These are phyloP conservation scores for Podila epigama DNA, from an alignment of 192 early-diverging fungal genomes.

Conservation along the genomic window DNA sequence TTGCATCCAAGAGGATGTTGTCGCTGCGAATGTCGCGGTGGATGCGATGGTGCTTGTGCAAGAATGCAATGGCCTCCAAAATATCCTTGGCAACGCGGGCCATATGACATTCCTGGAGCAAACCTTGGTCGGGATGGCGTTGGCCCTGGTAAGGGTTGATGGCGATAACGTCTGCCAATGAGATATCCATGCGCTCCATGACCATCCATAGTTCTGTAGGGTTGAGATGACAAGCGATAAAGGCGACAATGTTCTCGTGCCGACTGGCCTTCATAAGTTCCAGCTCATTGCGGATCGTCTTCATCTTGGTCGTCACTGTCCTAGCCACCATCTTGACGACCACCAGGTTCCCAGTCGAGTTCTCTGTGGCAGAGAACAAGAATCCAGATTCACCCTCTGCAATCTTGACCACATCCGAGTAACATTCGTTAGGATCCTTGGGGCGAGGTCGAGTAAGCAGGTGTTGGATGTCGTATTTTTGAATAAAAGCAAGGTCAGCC, in stretches of 20 bases:
- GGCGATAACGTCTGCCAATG: slow-evolving; percentile 97
- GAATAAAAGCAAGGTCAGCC: slow-evolving; percentile 67
- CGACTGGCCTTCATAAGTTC: slow-evolving; percentile 86
- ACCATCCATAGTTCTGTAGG: slow-evolving; percentile 93
- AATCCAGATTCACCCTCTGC: slow-evolving; percentile 94
- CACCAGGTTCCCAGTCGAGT: slow-evolving; percentile 61
- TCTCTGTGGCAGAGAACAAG: slow-evolving; percentile 84
- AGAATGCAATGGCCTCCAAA: slow-evolving; percentile 74
- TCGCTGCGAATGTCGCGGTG: slow-evolving; percentile 94
- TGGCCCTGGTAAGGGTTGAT: slow-evolving; percentile 65
- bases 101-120: slow-evolving; percentile 90
- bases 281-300: slow-evolving; percentile 90
- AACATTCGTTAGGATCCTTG: slow-evolving; percentile 78
- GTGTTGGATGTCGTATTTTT: slow-evolving; percentile 18
- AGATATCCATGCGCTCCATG: slow-evolving; percentile 99
- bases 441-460: slow-evolving; percentile 25
- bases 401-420: slow-evolving; percentile 87
- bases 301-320: slow-evolving; percentile 87
- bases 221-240: slow-evolving; percentile 83
- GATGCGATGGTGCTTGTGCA: slow-evolving; percentile 85
- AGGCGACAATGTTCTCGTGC: slow-evolving; percentile 96
- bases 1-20: slow-evolving; percentile 87
- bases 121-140: slow-evolving; percentile 36
- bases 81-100: slow-evolving; percentile 89
- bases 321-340: slow-evolving; percentile 94